These are phyloP conservation scores for Vicia villosa DNA, from an alignment of 306 rosid species.

Conservation along the genomic window DNA sequence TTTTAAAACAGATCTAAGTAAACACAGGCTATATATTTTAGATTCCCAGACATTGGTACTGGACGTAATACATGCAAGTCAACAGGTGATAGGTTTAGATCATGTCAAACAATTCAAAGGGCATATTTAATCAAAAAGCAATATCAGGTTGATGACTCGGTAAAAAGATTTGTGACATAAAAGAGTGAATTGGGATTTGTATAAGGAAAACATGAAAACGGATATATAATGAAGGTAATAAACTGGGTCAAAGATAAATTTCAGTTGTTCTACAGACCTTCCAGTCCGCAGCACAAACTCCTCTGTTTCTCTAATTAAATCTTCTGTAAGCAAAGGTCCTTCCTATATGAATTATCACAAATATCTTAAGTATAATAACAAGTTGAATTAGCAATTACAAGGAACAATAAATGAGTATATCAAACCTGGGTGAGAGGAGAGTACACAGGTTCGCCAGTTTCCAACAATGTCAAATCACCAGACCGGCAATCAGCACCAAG, in stretches of 20 bases:
- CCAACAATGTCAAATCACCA: slow-evolving; percentile 76
- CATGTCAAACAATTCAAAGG: slow-evolving; percentile 10
- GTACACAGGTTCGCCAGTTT: slow-evolving; percentile 94
- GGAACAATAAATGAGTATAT: slow-evolving; percentile 36
- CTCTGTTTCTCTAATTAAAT: slow-evolving; percentile 89
- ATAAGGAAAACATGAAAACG: neutral
- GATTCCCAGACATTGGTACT: slow-evolving; percentile 16
- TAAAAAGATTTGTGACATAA: slow-evolving; percentile 25
- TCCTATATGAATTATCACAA: slow-evolving; percentile 60
- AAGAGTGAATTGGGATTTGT: slow-evolving; percentile 18
- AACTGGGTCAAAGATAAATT: slow-evolving; percentile 31
- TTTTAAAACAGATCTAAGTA: slow-evolving; percentile 20
- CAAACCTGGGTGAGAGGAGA: slow-evolving; percentile 91
- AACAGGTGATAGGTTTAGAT: slow-evolving; percentile 22
- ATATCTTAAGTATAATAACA: slow-evolving; percentile 35
- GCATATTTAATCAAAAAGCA: neutral
- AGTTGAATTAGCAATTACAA: slow-evolving; percentile 6
- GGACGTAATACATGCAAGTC: slow-evolving; percentile 21
- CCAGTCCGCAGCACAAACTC: slow-evolving; percentile 99
- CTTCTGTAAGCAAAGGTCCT: slow-evolving; percentile 96
- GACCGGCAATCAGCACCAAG: slow-evolving; percentile 71
- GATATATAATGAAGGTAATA: slow-evolving; percentile 29
- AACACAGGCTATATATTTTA: slow-evolving; percentile 6
- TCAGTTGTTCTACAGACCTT: slow-evolving; percentile 60
- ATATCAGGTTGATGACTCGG: slow-evolving; percentile 10